These are phyloP conservation scores for Cladosporium sp. DNA, from an alignment of 2,329 filamentous ascomycete genomes.

Conservation along the genomic window DNA sequence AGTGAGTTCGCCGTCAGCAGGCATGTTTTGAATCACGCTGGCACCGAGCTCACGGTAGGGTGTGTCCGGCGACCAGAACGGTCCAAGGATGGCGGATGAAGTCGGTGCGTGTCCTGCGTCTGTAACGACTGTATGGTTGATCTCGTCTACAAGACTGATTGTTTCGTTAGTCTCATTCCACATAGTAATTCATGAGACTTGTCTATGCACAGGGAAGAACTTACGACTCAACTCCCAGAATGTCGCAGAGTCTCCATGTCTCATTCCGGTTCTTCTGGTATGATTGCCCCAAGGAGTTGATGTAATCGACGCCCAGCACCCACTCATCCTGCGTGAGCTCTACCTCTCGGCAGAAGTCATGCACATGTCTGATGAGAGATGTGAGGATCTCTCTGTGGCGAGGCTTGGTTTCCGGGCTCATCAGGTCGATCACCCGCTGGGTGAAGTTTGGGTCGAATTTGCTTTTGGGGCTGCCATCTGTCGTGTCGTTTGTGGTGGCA, in stretches of 20 bases:
- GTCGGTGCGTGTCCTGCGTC: slow-evolving; percentile 59
- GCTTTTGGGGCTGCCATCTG: slow-evolving; percentile 10
- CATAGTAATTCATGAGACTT: too few species aligned
- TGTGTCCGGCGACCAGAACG: slow-evolving; percentile 69
- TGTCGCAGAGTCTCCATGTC: slow-evolving; percentile 60
- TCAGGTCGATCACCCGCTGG: slow-evolving; percentile 32
- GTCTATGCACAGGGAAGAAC: too few species aligned
- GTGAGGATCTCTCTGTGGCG: slow-evolving; percentile 39
- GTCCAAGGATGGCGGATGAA: slow-evolving; percentile 68
- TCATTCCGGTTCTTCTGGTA: slow-evolving; percentile 54
- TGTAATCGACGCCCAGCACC: slow-evolving; percentile 51
- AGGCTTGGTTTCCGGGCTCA: slow-evolving; percentile 31
- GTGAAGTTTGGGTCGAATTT: slow-evolving; percentile 34
- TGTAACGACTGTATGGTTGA: slow-evolving; percentile 52
- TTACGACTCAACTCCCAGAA: slow-evolving; percentile 58
- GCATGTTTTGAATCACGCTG: slow-evolving; percentile 33
- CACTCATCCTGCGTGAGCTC: slow-evolving; percentile 57
- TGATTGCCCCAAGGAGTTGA: slow-evolving; percentile 54
- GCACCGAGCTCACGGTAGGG: slow-evolving; percentile 63
- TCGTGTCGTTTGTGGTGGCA: neutral
- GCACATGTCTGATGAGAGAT: slow-evolving; percentile 51
- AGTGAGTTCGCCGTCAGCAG: slow-evolving; percentile 50
- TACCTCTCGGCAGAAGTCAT: slow-evolving; percentile 57
- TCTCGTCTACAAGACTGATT: slow-evolving; percentile 5
- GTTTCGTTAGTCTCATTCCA: neutral